A percentile compares a stretch with the other conserved stretches of the same genome.
These are phyloP conservation scores for Xanthoceras sorbifolium DNA, from an alignment of 345 rosid species.

Conservation along the genomic window DNA sequence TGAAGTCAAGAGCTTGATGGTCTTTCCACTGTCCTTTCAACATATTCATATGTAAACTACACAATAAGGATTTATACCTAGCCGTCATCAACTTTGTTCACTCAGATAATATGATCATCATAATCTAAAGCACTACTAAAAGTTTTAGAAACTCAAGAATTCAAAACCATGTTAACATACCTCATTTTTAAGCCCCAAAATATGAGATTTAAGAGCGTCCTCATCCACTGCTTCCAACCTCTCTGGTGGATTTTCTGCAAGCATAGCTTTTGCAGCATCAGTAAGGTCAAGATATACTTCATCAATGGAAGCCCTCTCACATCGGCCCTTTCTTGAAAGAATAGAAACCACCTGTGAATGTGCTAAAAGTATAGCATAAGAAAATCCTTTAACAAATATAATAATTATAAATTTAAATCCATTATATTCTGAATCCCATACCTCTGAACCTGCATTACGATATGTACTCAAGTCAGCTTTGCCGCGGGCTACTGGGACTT, in stretches of 20 bases:
- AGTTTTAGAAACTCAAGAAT: not conserved
- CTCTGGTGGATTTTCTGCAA: slow-evolving; percentile 62
- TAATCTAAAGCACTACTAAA: not conserved
- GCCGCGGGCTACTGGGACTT: slow-evolving; percentile 87
- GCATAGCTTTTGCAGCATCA: slow-evolving; percentile 78
- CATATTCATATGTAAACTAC: not conserved
- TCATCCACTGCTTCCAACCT: slow-evolving; percentile 53
- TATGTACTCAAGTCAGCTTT: slow-evolving; percentile 86
- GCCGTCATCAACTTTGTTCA: not conserved
- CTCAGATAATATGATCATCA: not conserved
- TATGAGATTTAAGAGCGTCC: slow-evolving; percentile 81
- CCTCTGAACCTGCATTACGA: slow-evolving; percentile 95
- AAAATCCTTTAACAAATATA: not conserved
- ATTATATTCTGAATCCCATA: slow-evolving; percentile 24
- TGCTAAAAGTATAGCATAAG: slow-evolving; percentile 11
- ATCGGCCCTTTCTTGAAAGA: slow-evolving; percentile 75
- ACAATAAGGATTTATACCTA: not conserved
- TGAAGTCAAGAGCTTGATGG: not conserved
- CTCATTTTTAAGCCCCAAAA: slow-evolving; percentile 67
- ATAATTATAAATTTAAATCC: not conserved
- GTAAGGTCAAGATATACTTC: slow-evolving; percentile 97
- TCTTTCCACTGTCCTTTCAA: not conserved
- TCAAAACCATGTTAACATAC: slow-evolving; percentile 28
- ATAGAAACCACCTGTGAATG: slow-evolving; percentile 74
- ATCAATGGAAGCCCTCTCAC: slow-evolving; percentile 94